These are phyloP conservation scores for Zychaea mexicana DNA, from an alignment of 371 early-diverging fungal genomes.

Conservation along the genomic window DNA sequence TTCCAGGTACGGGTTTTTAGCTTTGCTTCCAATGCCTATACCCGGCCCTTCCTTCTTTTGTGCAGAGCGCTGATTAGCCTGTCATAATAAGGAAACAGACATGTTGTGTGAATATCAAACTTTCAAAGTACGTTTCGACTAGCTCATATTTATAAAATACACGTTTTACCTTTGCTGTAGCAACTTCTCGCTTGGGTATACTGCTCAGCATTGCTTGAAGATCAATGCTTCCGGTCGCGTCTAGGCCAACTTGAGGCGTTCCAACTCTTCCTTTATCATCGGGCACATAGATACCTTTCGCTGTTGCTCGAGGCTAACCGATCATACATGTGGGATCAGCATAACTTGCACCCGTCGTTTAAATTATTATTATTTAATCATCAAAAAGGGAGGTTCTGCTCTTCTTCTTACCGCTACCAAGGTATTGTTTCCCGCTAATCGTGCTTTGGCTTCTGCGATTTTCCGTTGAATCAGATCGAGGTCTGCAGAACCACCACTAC, in stretches of 20 bases:
- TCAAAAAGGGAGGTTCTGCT: too few relatives aligned
- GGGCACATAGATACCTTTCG: slow-evolving; percentile 10
- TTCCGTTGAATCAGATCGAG: slow-evolving; percentile 40
- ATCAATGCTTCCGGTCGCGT: slow-evolving; percentile 40
- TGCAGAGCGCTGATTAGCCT: slow-evolving; percentile 48
- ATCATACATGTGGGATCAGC: slow-evolving; percentile 3
- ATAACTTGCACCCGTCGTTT: too few relatives aligned
- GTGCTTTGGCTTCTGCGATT: slow-evolving; percentile 55
- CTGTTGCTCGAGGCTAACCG: slow-evolving; percentile 12
- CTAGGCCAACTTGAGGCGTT: slow-evolving; percentile 1
- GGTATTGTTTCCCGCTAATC: slow-evolving; percentile 18
- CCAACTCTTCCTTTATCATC: slow-evolving; percentile 1
- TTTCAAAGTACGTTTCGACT: too few relatives aligned
- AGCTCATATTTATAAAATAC: too few relatives aligned
- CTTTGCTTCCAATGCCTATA: slow-evolving; percentile 56
- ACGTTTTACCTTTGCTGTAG: slow-evolving; percentile 49
- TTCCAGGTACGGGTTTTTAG: slow-evolving; percentile 89
- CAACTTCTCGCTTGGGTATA: slow-evolving; percentile 57
- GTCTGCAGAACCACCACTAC: slow-evolving; percentile 8
- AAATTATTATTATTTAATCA: too few relatives aligned
- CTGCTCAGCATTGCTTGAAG: slow-evolving; percentile 54
- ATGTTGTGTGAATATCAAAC: neutral
- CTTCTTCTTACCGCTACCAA: neutral
- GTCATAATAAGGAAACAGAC: neutral
- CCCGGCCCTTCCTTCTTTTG: slow-evolving; percentile 42